phyloP scores from a whole-genome alignment of 2,329 filamentous ascomycete genomes.

The Botryosphaeria dothidea region DNA sequence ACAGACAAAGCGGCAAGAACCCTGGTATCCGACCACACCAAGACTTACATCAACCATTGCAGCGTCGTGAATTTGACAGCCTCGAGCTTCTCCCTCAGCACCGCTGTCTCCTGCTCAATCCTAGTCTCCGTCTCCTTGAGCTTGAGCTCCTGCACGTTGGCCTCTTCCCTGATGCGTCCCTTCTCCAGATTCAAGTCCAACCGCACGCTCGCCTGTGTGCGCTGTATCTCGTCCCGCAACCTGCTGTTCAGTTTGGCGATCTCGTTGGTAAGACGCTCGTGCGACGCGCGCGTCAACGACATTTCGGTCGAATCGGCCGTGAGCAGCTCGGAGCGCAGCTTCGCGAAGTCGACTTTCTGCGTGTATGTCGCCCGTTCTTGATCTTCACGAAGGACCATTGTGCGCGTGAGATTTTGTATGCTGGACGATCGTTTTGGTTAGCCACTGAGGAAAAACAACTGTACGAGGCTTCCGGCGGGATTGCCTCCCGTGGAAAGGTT shows the following conservation, averaged over 20 bases:
- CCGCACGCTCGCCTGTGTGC: conserved; percentile 89
- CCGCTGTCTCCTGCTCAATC: conserved; percentile 96
- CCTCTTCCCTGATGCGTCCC: conserved; percentile 92
- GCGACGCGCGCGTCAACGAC: conserved; percentile 81
- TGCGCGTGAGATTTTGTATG: conserved; percentile 95
- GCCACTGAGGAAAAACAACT: too few species aligned
- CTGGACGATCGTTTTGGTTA: too few species aligned
- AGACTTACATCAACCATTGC: conserved; percentile 95
- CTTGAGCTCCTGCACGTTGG: conserved; percentile 93
- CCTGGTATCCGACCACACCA: too few species aligned
- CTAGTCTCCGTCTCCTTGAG: conserved; percentile 98
- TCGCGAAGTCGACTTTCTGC: conserved; percentile 96
- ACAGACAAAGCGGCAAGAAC: too few species aligned
- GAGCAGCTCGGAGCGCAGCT: conserved; percentile 90
- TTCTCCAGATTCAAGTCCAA: conserved; percentile 96
- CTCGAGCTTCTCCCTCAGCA: conserved; percentile 86
- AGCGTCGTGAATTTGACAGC: conserved; percentile 97
- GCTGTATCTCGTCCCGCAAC: conserved; percentile 87
- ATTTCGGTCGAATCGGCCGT: conserved; percentile 90
- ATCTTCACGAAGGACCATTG: conserved; percentile 97
- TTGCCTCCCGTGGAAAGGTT: too few species aligned
- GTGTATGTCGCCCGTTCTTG: conserved; percentile 75
- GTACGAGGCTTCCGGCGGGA: too few species aligned
- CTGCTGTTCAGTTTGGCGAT: conserved; percentile 89
- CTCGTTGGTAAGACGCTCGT: conserved; percentile 92